Percentiles rank a stretch among this genome's conserved stretches.
Evolutionary conservation across 2,329 filamentous ascomycete species (phyloP).

Genomic region (Biscogniauxia sp.): DNA sequence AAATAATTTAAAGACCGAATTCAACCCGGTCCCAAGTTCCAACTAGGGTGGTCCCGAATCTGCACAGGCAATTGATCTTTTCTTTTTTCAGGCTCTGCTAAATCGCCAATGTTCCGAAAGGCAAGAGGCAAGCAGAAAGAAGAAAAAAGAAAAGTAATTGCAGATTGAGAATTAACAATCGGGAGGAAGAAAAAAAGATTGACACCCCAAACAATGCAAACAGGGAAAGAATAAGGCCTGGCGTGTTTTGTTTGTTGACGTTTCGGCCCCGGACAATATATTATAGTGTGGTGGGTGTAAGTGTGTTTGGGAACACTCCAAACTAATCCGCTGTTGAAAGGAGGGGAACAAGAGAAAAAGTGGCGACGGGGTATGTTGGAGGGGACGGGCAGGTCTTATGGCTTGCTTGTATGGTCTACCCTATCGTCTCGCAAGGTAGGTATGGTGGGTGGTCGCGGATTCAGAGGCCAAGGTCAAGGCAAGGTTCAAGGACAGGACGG

Average conservation of each 20-base stretch:
- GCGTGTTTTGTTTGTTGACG: slow-evolving; percentile 24
- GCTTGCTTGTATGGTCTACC: slow-evolving; percentile 17
- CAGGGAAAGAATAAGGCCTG: background rate
- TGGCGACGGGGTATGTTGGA: slow-evolving; percentile 27
- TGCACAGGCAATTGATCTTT: background rate
- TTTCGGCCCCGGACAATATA: slow-evolving; percentile 6
- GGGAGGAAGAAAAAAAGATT: background rate
- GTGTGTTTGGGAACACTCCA: background rate
- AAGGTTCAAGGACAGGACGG: slow-evolving; percentile 1
- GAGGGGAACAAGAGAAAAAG: slow-evolving; percentile 29
- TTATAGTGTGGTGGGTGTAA: background rate
- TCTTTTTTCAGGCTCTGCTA: no score
- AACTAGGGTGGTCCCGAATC: background rate
- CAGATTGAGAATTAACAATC: background rate
- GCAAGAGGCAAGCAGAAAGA: no score
- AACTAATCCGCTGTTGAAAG: slow-evolving; percentile 7
- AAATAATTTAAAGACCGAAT: background rate
- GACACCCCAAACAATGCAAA: slow-evolving; percentile 4
- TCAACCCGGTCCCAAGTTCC: background rate
- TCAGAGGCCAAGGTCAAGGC: slow-evolving; percentile 20
- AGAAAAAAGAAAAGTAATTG: background rate
- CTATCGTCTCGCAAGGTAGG: slow-evolving; percentile 13
- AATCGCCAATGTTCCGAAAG: no score
- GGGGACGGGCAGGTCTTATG: slow-evolving; percentile 35
- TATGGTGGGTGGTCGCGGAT: slow-evolving; percentile 31